A percentile compares a stretch with the other conserved stretches of the same genome.
Conservation (phyloP, 345 rosid genomes). For the Populus alba region DNA sequence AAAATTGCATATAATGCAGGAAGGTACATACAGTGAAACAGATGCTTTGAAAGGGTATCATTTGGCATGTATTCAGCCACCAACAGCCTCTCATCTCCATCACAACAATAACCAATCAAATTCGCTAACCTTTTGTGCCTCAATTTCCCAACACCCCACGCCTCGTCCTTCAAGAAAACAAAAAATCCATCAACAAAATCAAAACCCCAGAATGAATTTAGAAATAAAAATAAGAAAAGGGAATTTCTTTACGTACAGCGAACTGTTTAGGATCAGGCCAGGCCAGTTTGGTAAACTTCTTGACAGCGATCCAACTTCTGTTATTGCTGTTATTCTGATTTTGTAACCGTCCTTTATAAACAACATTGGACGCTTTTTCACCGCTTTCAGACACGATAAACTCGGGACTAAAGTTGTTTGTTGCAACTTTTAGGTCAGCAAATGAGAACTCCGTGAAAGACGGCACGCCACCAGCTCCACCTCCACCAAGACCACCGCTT, state of each 20-base stretch:
- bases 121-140: constrained; percentile 71
- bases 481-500: constrained; percentile 4
- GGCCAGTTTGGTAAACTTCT: constrained; percentile 66
- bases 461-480: constrained; percentile 26
- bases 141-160: constrained; percentile 71
- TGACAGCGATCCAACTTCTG: constrained; percentile 71
- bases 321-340: constrained; percentile 23
- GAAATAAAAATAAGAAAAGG: neutral
- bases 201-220: constrained; percentile 22
- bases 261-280: constrained; percentile 96
- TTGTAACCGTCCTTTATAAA: constrained; percentile 67
- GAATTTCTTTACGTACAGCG: constrained; percentile 36
- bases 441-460: constrained; percentile 66
- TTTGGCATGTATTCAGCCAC: constrained; percentile 90
- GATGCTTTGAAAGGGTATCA: constrained; percentile 77
- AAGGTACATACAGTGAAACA: constrained; percentile 75
- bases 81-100: constrained; percentile 89
- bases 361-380: constrained; percentile 74
- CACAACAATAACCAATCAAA: constrained; percentile 92
- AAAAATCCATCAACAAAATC: neutral
- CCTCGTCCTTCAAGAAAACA: constrained; percentile 52
- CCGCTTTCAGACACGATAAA: constrained; percentile 70
- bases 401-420: constrained; percentile 73
- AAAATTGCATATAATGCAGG: constrained; percentile 41
- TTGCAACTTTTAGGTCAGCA: constrained; percentile 73